Percentiles rank a stretch among this genome's conserved stretches.
These are phyloP conservation scores for Chiua virens DNA, from an alignment of 768 basidiomycete species.

Conservation along the genomic window DNA sequence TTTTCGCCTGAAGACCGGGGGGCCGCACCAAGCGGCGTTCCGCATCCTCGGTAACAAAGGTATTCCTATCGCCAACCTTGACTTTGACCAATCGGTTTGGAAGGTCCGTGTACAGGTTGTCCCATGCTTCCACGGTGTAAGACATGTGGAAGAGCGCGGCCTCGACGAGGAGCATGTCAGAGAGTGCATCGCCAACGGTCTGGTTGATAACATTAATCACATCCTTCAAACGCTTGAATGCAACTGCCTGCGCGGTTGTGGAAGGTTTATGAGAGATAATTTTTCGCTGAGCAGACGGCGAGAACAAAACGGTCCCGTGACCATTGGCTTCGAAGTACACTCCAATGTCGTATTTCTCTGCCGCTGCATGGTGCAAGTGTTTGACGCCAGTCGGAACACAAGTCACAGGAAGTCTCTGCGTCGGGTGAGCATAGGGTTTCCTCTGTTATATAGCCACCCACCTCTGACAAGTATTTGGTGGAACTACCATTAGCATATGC, in stretches of 20 bases:
- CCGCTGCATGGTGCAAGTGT: slow-evolving; percentile 96
- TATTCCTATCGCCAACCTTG: slow-evolving; percentile 73
- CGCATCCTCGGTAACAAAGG: slow-evolving; percentile 91
- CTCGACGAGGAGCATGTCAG: slow-evolving; percentile 94
- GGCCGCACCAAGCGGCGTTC: slow-evolving; percentile 87
- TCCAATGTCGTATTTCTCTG: slow-evolving; percentile 88
- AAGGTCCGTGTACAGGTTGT: slow-evolving; percentile 87
- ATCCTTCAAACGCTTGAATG: slow-evolving; percentile 72
- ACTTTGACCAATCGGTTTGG: slow-evolving; percentile 97
- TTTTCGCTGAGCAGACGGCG: slow-evolving; percentile 62
- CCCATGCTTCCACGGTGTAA: slow-evolving; percentile 86
- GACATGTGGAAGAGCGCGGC: slow-evolving; percentile 86
- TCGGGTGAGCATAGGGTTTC: slow-evolving; percentile 6
- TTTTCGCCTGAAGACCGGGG: slow-evolving; percentile 71
- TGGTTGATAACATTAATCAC: slow-evolving; percentile 91
- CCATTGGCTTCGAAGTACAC: slow-evolving; percentile 99
- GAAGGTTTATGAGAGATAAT: slow-evolving; percentile 67
- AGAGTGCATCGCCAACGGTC: slow-evolving; percentile 95
- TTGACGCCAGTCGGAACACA: slow-evolving; percentile 98
- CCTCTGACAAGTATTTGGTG: slow-evolving; percentile 86
- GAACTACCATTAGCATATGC: slow-evolving; percentile 98
- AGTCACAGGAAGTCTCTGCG: slow-evolving; percentile 85
- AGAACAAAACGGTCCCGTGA: slow-evolving; percentile 96
- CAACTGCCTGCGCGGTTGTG: slow-evolving; percentile 80
- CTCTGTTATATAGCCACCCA: slow-evolving; percentile 33